These are phyloP conservation scores for Solanum chiquidenum DNA, from an alignment of 257 asterid species.

Conservation along the genomic window DNA sequence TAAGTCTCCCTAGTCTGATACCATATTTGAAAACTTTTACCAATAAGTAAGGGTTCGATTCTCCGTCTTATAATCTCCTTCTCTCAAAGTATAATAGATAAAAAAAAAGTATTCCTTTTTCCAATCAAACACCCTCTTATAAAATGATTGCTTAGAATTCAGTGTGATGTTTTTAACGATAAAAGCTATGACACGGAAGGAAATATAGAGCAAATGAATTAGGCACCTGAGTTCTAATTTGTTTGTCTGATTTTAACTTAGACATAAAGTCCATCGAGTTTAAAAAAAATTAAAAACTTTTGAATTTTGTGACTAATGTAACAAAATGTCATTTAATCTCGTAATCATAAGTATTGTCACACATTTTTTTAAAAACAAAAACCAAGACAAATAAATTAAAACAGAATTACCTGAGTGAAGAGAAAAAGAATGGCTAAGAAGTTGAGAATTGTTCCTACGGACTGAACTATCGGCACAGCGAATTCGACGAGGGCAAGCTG, in stretches of 20 bases:
- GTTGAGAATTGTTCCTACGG: constrained; percentile 20
- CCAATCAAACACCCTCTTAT: neutral
- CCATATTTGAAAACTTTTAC: neutral
- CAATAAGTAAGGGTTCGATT: neutral
- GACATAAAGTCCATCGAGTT: neutral
- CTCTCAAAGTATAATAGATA: neutral
- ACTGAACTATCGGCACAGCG: constrained; percentile 53
- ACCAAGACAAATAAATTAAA: neutral
- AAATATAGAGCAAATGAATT: neutral
- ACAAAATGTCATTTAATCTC: neutral
- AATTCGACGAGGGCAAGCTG: constrained; percentile 73
- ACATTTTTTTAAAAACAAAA: too few species aligned
- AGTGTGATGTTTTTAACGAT: neutral
- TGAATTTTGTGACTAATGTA: neutral
- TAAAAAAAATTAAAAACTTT: too few species aligned
- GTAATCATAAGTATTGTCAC: neutral
- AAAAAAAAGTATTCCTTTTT: too few species aligned
- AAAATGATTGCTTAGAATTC: neutral
- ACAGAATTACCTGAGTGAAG: constrained; percentile 42
- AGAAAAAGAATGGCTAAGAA: constrained; percentile 61
- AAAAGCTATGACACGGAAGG: too few species aligned
- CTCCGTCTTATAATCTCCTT: neutral
- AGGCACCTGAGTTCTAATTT: neutral
- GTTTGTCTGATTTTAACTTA: neutral
- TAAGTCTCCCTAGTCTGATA: neutral